Conservation (phyloP, 2,329 filamentous ascomycete species). For the Claviceps africana region DNA sequence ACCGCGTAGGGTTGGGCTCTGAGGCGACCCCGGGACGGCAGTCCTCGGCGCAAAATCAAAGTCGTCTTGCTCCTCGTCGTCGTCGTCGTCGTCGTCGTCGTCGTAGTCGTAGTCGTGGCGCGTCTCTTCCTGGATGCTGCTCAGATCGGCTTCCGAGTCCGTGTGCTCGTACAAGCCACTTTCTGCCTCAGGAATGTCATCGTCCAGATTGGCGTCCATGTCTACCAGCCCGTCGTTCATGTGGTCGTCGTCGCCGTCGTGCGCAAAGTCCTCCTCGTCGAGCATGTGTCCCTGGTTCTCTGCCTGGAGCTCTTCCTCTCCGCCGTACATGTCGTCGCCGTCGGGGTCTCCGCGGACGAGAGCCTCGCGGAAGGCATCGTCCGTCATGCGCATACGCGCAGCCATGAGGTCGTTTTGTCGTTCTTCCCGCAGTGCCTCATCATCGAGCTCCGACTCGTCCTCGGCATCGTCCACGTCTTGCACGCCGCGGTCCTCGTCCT, state of each 20-base stretch:
- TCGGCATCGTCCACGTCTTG: slow-evolving; percentile 24
- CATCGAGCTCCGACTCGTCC: slow-evolving; percentile 25
- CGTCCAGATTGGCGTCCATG: slow-evolving; percentile 58
- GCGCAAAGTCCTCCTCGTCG: slow-evolving; percentile 46
- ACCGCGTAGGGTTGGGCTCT: slow-evolving; percentile 23
- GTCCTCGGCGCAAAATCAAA: slow-evolving; percentile 28
- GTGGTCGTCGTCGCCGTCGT: slow-evolving; percentile 15
- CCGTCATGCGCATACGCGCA: slow-evolving; percentile 38
- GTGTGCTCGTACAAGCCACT: slow-evolving; percentile 61
- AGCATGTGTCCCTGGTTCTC: slow-evolving; percentile 45
- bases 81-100: slow-evolving; percentile 10
- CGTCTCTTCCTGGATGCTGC: slow-evolving; percentile 28
- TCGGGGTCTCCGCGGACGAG: slow-evolving; percentile 36
- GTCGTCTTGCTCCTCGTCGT: slow-evolving; percentile 9
- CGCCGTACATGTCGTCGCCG: slow-evolving; percentile 36
- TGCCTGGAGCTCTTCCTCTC: slow-evolving; percentile 39
- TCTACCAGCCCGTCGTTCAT: too few relatives aligned
- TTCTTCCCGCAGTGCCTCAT: slow-evolving; percentile 27
- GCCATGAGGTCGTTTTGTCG: slow-evolving; percentile 35
- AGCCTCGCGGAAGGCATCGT: slow-evolving; percentile 49
- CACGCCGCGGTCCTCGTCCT: slow-evolving; percentile 20
- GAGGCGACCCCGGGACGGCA: slow-evolving; percentile 19
- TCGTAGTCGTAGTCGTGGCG: too few relatives aligned
- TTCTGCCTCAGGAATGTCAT: slow-evolving; percentile 53
- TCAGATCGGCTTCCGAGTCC: slow-evolving; percentile 54